Evolutionary conservation across 2,329 filamentous ascomycete genomes (phyloP).

Genomic region (Cytospora piceae): DNA sequence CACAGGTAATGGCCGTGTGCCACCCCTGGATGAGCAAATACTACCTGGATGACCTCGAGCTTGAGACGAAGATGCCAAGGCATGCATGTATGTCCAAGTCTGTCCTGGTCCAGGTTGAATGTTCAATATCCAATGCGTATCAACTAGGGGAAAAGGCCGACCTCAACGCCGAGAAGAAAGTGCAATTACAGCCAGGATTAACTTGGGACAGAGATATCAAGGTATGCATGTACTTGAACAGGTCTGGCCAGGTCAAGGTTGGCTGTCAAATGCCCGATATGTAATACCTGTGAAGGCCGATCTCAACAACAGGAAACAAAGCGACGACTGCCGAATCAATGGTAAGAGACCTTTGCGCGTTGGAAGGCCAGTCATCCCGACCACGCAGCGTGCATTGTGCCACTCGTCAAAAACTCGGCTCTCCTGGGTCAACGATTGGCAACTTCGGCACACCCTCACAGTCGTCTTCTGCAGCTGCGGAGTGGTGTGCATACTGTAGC

Average conservation of each 20-base stretch:
- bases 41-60: not conserved
- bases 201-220: no score
- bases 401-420: constrained; percentile 2
- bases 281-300: no score
- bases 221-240: not conserved
- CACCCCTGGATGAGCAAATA: not conserved
- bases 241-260: no score
- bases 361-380: not conserved
- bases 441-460: not conserved
- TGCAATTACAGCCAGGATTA: no score
- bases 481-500: not conserved
- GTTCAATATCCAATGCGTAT: no score
- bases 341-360: not conserved
- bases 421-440: not conserved
- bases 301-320: no score
- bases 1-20: not conserved
- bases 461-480: not conserved
- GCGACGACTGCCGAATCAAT: no score
- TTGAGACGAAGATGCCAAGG: not conserved
- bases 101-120: no score
- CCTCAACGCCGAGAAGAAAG: no score
- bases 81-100: not conserved
- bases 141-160: no score
- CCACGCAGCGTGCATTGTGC: not conserved
- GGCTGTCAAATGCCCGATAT: no score